phyloP scores from a whole-genome alignment of 2,329 filamentous ascomycete species.

The Rosellinia necatrix region DNA sequence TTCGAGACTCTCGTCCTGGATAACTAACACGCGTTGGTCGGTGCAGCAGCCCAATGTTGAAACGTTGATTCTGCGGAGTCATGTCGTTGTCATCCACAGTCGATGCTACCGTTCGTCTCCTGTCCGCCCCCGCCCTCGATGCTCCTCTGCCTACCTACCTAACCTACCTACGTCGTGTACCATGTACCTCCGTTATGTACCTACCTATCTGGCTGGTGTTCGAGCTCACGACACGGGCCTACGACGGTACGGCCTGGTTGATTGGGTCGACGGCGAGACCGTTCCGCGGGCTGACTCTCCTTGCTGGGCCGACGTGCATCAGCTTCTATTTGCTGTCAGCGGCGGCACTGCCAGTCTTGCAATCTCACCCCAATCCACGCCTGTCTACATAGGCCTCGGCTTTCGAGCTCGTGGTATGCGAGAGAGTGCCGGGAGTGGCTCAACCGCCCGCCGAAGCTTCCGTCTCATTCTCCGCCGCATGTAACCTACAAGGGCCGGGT shows the following conservation, averaged over 20 bases:
- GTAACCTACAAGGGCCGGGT: conserved; percentile 11
- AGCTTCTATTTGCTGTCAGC: background rate
- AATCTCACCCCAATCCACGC: background rate
- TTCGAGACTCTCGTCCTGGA: no score
- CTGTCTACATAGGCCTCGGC: conserved; percentile 9
- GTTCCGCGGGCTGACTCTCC: background rate
- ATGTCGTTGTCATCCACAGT: background rate
- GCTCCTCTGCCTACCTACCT: no score
- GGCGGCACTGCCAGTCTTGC: background rate
- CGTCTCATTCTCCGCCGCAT: conserved; percentile 21
- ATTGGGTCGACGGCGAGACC: background rate
- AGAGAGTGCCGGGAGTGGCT: conserved; percentile 10
- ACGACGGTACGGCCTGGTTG: no score
- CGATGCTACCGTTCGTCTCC: background rate
- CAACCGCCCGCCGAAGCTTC: conserved; percentile 13
- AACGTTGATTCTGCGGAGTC: background rate
- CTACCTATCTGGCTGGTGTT: no score
- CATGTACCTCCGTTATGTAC: no score
- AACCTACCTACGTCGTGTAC: no score
- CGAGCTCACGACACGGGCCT: no score
- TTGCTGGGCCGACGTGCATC: background rate
- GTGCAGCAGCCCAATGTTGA: background rate
- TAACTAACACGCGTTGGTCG: no score
- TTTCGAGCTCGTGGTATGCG: background rate
- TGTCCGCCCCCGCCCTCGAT: no score